These are phyloP conservation scores for Wickerhamomyces chaumierensis DNA, from an alignment of 805 yeast species.

Conservation along the genomic window DNA sequence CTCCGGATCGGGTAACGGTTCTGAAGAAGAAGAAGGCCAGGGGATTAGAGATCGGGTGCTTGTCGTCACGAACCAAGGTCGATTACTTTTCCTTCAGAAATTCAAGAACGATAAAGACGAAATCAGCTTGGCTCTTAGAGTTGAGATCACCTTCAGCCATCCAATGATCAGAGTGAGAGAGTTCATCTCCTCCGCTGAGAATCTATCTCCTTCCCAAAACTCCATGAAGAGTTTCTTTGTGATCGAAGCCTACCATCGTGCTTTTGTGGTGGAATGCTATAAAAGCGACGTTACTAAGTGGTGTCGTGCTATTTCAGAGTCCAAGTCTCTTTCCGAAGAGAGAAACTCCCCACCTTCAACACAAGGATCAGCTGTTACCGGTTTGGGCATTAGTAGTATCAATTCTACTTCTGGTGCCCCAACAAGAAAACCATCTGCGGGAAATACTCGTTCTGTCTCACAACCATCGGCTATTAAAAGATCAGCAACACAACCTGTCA, in stretches of 20 bases:
- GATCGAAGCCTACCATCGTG: conserved; percentile 39
- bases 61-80: conserved; percentile 29
- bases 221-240: conserved; percentile 28
- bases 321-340: conserved; percentile 38
- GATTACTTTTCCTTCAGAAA: not conserved
- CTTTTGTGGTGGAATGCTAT: conserved; percentile 48
- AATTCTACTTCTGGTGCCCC: conserved; percentile 13
- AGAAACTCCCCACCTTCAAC: conserved; percentile 21
- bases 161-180: conserved; percentile 49
- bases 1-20: conserved; percentile 24
- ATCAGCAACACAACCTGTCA: not conserved
- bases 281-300: conserved; percentile 40
- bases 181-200: conserved; percentile 29
- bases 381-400: conserved; percentile 24
- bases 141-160: conserved; percentile 44
- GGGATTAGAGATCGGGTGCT: conserved; percentile 50
- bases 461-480: not conserved
- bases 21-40: conserved; percentile 39
- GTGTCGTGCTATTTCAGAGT: conserved; percentile 42
- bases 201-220: conserved; percentile 19
- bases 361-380: conserved; percentile 21
- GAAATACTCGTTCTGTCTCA: conserved; percentile 1
- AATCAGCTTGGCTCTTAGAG: conserved; percentile 28
- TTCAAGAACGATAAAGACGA: conserved; percentile 17
- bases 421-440: conserved; percentile 1